Percentiles rank a stretch among this genome's conserved stretches.
These are phyloP conservation scores for Mortierella antarctica DNA, from an alignment of 192 early-diverging fungal species.

Conservation along the genomic window DNA sequence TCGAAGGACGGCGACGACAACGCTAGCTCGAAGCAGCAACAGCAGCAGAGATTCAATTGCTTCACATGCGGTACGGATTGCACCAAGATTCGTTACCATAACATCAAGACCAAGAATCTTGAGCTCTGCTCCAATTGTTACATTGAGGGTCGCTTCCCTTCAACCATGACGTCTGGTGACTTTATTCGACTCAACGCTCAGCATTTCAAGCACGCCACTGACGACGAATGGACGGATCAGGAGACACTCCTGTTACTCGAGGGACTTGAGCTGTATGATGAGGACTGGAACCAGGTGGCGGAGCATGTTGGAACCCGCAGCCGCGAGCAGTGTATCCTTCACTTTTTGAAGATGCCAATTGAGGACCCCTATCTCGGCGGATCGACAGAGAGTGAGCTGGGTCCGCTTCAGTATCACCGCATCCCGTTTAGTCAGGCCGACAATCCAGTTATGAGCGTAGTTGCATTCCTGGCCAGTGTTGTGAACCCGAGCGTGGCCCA, in stretches of 20 bases:
- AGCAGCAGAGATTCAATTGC: conserved; percentile 69
- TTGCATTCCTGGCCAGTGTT: conserved; percentile 88
- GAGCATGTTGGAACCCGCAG: conserved; percentile 93
- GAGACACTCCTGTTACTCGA: conserved; percentile 91
- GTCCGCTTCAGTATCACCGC: conserved; percentile 78
- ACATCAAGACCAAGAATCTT: conserved; percentile 73
- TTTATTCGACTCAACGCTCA: conserved; percentile 81
- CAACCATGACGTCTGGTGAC: conserved; percentile 82
- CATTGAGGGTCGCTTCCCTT: conserved; percentile 91
- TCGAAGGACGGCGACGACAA: conserved; percentile 56
- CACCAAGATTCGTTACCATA: conserved; percentile 82
- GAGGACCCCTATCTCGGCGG: conserved; percentile 79
- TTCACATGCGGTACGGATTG: conserved; percentile 90
- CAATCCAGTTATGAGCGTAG: conserved; percentile 93
- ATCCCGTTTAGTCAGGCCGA: conserved; percentile 85
- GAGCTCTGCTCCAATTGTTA: conserved; percentile 93
- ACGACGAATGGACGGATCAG: conserved; percentile 85
- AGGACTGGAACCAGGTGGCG: conserved; percentile 93
- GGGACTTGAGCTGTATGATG: conserved; percentile 93
- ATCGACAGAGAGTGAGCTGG: conserved; percentile 56
- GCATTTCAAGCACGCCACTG: conserved; percentile 61
- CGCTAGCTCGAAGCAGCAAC: conserved; percentile 2
- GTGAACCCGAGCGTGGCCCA: conserved; percentile 90
- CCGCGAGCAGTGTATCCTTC: conserved; percentile 90
- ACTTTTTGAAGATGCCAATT: conserved; percentile 91